These are phyloP conservation scores for Lyophyllum atratum DNA, from an alignment of 768 basidiomycete genomes.

Conservation along the genomic window DNA sequence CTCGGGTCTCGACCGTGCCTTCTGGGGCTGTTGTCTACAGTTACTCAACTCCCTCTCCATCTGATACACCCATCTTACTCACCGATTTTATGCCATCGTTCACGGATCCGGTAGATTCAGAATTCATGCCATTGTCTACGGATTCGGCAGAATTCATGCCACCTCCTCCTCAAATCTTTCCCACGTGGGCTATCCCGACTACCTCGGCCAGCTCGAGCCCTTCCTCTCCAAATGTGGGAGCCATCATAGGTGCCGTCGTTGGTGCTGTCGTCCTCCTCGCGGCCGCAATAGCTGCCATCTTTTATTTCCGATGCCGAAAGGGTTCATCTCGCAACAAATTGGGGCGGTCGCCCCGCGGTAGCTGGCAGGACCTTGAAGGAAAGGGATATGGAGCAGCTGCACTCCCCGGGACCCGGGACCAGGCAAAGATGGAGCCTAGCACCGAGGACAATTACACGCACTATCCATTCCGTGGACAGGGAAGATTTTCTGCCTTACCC, in stretches of 20 bases:
- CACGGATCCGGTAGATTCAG: background rate
- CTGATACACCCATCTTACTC: background rate
- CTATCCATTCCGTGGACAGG: slow-evolving; percentile 5
- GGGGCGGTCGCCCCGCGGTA: background rate
- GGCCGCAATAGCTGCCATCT: slow-evolving; percentile 9
- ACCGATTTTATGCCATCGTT: background rate
- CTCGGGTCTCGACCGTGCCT: background rate
- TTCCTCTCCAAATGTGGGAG: slow-evolving; percentile 7
- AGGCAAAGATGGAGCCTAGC: background rate
- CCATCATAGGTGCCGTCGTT: slow-evolving; percentile 19
- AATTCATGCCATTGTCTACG: background rate
- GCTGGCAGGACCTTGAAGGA: slow-evolving; percentile 14
- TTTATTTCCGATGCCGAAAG: slow-evolving; percentile 12
- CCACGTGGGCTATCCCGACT: slow-evolving; percentile 7
- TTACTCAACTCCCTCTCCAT: background rate
- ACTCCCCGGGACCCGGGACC: background rate
- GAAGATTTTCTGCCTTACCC: slow-evolving; percentile 6
- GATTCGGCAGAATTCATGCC: background rate
- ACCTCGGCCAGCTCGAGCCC: background rate
- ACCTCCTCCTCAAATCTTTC: slow-evolving; percentile 12
- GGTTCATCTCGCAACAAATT: background rate
- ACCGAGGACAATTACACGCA: slow-evolving; percentile 2
- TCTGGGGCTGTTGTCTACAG: background rate
- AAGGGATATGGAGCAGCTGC: background rate
- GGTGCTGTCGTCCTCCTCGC: slow-evolving; percentile 17